phyloP scores from a whole-genome alignment of 192 early-diverging fungal species.

The Rhizoclosmatium sp. region DNA sequence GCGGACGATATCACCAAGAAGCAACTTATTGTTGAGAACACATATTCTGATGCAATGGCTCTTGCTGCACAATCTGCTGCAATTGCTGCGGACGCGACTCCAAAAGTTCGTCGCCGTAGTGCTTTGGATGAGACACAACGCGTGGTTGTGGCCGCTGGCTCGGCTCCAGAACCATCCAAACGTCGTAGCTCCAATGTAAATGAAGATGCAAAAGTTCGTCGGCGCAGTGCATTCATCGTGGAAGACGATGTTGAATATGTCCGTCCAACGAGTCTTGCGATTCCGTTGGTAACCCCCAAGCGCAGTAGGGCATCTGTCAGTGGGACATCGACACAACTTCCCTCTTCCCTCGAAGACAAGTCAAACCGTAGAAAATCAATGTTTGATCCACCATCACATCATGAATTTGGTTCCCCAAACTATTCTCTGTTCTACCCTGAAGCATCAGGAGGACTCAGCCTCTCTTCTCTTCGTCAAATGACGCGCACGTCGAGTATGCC shows the following conservation, averaged over 20 bases:
- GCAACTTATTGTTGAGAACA: too few species aligned
- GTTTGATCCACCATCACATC: slow-evolving; percentile 29
- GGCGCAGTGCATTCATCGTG: too few species aligned
- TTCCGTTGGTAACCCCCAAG: neutral
- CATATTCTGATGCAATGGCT: too few species aligned
- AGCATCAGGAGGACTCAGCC: neutral
- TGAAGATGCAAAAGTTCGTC: too few species aligned
- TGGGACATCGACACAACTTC: neutral
- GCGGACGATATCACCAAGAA: too few species aligned
- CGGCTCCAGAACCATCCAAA: too few species aligned
- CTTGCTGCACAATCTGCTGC: too few species aligned
- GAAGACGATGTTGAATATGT: too few species aligned
- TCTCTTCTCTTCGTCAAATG: neutral
- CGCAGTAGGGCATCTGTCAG: neutral
- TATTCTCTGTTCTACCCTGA: slow-evolving; percentile 3
- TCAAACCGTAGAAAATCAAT: slow-evolving; percentile 27
- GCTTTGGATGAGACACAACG: too few species aligned
- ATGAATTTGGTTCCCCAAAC: slow-evolving; percentile 23
- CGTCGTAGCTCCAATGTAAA: too few species aligned
- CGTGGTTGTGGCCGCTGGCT: too few species aligned
- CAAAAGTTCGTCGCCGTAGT: neutral
- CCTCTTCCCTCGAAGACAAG: neutral
- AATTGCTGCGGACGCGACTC: neutral
- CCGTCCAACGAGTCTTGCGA: too few species aligned
- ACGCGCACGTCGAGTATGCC: neutral